A percentile compares a stretch with the other conserved stretches of the same genome.
Evolutionary conservation across 805 yeast genomes (phyloP).

Genomic region (Nakazawaea ishiwadae): DNA sequence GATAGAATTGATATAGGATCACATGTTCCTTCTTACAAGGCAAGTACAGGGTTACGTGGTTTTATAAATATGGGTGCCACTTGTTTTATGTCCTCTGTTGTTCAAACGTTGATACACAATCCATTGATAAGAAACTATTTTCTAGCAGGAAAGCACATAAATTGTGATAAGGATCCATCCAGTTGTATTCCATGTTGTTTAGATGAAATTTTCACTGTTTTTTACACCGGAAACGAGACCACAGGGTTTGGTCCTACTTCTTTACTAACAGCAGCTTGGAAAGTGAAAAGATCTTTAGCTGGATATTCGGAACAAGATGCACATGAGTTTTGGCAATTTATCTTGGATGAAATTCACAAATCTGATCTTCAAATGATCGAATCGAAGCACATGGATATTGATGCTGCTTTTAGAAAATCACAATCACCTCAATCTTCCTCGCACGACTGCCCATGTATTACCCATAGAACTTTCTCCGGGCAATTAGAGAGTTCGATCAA

Average conservation of each 20-base stretch:
- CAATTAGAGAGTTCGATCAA: conserved; percentile 72
- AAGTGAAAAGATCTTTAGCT: conserved; percentile 75
- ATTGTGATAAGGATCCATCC: conserved; percentile 36
- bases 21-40: conserved; percentile 42
- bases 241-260: conserved; percentile 80
- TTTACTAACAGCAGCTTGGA: conserved; percentile 83
- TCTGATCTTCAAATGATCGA: conserved; percentile 25
- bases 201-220: conserved; percentile 70
- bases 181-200: conserved; percentile 82
- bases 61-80: conserved; percentile 95
- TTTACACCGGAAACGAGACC: conserved; percentile 58
- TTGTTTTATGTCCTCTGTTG: conserved; percentile 91
- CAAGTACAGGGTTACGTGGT: conserved; percentile 80
- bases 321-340: conserved; percentile 94
- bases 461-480: conserved; percentile 83
- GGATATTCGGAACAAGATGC: conserved; percentile 99
- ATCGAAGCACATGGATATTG: conserved; percentile 13
- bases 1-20: conserved; percentile 28
- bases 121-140: conserved; percentile 80
- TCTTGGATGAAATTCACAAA: conserved; percentile 78
- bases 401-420: not conserved
- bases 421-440: conserved; percentile 12
- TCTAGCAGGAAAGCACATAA: conserved; percentile 66
- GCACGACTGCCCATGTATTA: conserved; percentile 62
- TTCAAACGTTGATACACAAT: conserved; percentile 87